A percentile compares a stretch with the other conserved stretches of the same genome.
These are phyloP conservation scores for Cladosporium sp. DNA, from an alignment of 2,329 filamentous ascomycete genomes.

Conservation along the genomic window DNA sequence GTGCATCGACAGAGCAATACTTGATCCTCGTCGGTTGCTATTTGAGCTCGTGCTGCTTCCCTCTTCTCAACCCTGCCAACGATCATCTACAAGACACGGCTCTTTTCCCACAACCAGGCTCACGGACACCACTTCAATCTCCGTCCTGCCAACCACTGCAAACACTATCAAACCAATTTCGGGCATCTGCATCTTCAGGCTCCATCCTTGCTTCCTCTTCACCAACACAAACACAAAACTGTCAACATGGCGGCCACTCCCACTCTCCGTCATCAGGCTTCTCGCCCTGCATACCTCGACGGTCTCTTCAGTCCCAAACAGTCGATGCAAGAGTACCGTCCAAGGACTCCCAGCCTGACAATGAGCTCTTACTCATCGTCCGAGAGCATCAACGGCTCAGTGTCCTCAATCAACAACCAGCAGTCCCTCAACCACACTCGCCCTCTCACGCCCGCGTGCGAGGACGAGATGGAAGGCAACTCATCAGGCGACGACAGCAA, in stretches of 20 bases:
- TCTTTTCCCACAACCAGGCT: background rate
- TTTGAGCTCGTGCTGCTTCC: background rate
- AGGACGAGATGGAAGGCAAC: constrained; percentile 19
- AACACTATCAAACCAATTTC: background rate
- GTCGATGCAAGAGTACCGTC: constrained; percentile 15
- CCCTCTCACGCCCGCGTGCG: constrained; percentile 25
- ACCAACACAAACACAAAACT: background rate
- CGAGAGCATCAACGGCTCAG: constrained; percentile 25
- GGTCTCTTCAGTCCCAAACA: constrained; percentile 22
- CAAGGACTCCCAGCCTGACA: constrained; percentile 15
- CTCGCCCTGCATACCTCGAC: constrained; percentile 29
- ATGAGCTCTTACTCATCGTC: constrained; percentile 24
- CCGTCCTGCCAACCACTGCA: background rate
- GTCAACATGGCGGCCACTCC: constrained; percentile 4
- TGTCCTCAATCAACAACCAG: constrained; percentile 18
- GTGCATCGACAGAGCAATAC: background rate
- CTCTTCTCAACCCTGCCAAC: background rate
- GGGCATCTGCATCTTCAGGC: background rate
- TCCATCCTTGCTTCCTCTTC: background rate
- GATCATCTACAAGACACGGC: background rate
- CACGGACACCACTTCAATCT: background rate
- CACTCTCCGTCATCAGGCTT: background rate
- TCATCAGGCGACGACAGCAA: constrained; percentile 20
- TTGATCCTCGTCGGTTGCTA: background rate
- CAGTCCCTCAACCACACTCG: constrained; percentile 16